Base-by-base conservation (phyloP, 1,284 basidiomycete species). In the Austropuccinia psidii region DNA sequence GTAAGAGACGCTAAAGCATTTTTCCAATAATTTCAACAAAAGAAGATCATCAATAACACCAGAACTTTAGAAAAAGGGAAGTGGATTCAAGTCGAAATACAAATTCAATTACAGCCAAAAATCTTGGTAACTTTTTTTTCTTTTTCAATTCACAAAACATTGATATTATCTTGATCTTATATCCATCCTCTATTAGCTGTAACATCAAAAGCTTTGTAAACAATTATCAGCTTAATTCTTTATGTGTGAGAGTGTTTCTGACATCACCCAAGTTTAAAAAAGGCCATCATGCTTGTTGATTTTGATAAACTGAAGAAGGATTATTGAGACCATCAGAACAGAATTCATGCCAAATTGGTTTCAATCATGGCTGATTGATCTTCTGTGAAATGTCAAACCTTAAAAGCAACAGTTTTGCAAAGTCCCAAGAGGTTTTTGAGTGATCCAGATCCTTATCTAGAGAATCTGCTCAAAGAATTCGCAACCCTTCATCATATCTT, bases 231-330 rank as follows among this genome's bases (percentile, higher is more conserved):
- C n/a, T 87, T 99, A 58, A 92, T 98, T 73, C 93, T 94, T 0
- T 97, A 98, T 80, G 87, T 98, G 54, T 89, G 95, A 45, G 94
- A 98, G 82, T 89, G 90, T 19, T 91, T 98, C 80, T 85, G 94
- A 57, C 86, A 96, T 70, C 94, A 98, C 82, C 84, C 98, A 58
- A 93, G 87, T 79, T 85, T 88, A 62, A 93, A 93, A 81, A 93
- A 98, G 81, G 91, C 92, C 0, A 91, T 98, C 57, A 94, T 98
- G 88, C 85, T 98, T 49, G 87, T 93, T 37, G 95, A 98, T 82
- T 99, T 98, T 80, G 96, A 98, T 83, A 97, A 96, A 83, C 86
- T 98, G 73, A 97, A 94, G 83, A 85, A 94, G 82, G 96, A 98
- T 81, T 98, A 91, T 80, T 93, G 97, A 85, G 95, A 98, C 81